Conservation (phyloP, 1,284 basidiomycete genomes). For the Rhodotorula sp. region DNA sequence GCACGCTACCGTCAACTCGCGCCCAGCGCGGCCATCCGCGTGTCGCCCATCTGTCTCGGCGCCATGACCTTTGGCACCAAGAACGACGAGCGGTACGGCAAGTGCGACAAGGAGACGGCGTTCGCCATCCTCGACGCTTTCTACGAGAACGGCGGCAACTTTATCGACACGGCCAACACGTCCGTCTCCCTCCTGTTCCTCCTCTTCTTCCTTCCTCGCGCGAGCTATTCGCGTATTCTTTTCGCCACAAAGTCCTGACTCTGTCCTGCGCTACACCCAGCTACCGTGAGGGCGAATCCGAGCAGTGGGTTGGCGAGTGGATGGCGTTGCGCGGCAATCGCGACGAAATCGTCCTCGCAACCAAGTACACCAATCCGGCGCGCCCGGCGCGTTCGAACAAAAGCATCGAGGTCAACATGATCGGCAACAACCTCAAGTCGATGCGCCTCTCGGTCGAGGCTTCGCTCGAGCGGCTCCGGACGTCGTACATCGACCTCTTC, state of each 20-base stretch:
- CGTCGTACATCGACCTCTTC: conserved; percentile 56
- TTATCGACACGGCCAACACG: too few species aligned
- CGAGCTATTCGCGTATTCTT: too few species aligned
- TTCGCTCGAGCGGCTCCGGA: conserved; percentile 62
- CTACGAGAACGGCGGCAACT: too few species aligned
- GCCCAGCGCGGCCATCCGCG: neutral
- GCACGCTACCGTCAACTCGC: neutral
- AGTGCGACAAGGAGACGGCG: too few species aligned
- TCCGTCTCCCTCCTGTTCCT: conserved; percentile 12
- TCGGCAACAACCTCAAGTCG: conserved; percentile 59
- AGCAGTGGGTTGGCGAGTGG: too few species aligned
- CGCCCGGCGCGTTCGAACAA: conserved; percentile 43
- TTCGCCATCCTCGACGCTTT: too few species aligned
- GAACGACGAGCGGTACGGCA: neutral
- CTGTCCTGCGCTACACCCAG: too few species aligned
- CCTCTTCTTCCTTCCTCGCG: too few species aligned
- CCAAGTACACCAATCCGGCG: conserved; percentile 53
- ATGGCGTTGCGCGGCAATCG: too few species aligned
- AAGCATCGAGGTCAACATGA: conserved; percentile 51
- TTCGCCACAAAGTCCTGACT: too few species aligned
- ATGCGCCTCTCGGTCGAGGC: conserved; percentile 55
- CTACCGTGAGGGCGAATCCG: too few species aligned
- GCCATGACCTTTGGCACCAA: neutral
- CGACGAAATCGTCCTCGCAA: too few species aligned
- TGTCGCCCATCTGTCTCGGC: neutral